Evolutionary conservation across 208 protist genomes (phyloP).

Genomic region (Strigomonas galati): DNA sequence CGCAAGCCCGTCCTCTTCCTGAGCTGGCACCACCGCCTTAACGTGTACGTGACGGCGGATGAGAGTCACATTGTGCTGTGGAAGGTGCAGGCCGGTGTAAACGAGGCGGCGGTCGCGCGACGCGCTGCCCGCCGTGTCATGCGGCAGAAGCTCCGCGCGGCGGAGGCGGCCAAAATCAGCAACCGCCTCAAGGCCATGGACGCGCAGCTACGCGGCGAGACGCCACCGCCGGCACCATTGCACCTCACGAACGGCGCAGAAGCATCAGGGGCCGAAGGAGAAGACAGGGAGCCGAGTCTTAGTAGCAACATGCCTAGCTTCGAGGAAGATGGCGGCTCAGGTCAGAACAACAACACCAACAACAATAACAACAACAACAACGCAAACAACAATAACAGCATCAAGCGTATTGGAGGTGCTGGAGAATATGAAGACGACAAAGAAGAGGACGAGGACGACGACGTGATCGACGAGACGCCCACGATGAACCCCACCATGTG

Average conservation of each 20-base stretch:
- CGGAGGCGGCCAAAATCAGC: conserved; percentile 4
- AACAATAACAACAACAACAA: background rate
- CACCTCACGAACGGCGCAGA: too few species aligned
- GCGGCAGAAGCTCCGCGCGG: conserved; percentile 5
- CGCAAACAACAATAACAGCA: background rate
- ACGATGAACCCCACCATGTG: conserved; percentile 12
- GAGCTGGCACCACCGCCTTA: conserved; percentile 32
- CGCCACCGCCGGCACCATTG: background rate
- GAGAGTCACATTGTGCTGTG: conserved; percentile 68
- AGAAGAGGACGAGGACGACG: background rate
- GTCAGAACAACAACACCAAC: background rate
- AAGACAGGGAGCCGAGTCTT: background rate
- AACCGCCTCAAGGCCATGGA: background rate
- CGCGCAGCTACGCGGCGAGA: background rate
- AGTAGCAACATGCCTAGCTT: conserved; percentile 9
- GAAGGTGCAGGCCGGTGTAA: conserved; percentile 24
- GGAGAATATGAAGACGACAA: too few species aligned
- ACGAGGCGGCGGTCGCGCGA: conserved; percentile 1
- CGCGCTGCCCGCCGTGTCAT: conserved; percentile 1
- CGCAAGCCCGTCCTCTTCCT: conserved; percentile 57
- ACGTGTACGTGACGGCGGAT: conserved; percentile 72
- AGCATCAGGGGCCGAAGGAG: too few species aligned
- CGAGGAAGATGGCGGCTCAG: background rate
- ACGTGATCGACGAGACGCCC: background rate
- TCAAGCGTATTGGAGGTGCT: too few species aligned